Base-by-base conservation (phyloP, 257 asterid species). In the Cruciata laevipes region DNA sequence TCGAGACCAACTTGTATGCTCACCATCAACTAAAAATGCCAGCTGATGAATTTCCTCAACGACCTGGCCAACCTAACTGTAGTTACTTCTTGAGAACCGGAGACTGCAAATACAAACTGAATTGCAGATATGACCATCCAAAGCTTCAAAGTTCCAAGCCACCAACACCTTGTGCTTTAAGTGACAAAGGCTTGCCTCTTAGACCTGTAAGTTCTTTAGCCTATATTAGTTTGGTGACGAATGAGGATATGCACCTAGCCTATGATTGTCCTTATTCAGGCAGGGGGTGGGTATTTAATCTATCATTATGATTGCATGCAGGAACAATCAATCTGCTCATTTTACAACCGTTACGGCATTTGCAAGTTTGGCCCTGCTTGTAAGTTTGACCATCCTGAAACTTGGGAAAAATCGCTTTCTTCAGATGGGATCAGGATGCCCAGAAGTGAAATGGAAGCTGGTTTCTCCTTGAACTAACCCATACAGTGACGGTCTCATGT, bases 311-410 rank as follows among this genome's bases (percentile, higher is more conserved):
- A 27, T 24, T 60, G 63, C 31, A 69, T 81, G 73, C 83, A 91
- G 96, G 98, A 86, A 71, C 92, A 85, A 78, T 82, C 92, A 56
- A 76, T 89, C 66, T 91, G 98, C 80, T 75, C 92, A 10, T 83
- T 80, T 79, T 91, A 85, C 73, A 85, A 81, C 44, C 89, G 89
- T 25, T 91, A 85, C 32, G 98, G 96, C 63, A 91, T 89, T 63
- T 91, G 98, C 95, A 91, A 91, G 88, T 89, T 70, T 30, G 96
- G 98, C 56, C 96, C 95, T 6, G 87, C 90, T 53, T 91, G 98
- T 79, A 85, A 82, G 72, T 91, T 82, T 38, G 90, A 91, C n/a
- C n/a, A n/a, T n/a, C n/a, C n/a, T n/a, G n/a, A n/a, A n/a, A n/a
- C n/a, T n/a, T n/a, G n/a, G n/a, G n/a, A n/a, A n/a, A n/a, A n/a